Evolutionary conservation across 208 protist genomes (phyloP), one percentile per base, ranked within the genome.

Genomic region (Trypanosoma melophagium): DNA sequence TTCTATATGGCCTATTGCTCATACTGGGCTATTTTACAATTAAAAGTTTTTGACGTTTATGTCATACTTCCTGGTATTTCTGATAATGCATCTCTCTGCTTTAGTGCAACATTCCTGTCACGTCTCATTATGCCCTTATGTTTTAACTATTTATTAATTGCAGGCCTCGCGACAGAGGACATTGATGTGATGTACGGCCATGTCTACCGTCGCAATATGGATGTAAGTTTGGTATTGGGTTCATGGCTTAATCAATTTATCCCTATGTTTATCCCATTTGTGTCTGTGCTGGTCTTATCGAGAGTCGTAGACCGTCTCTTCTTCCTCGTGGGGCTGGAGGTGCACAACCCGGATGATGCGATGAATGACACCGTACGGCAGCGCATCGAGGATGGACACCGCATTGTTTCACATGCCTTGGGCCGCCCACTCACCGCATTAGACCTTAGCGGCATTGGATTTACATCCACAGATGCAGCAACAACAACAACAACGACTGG

Each of bases 1-100:
- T 95, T 92, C 72, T 97, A 97, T 81, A 94, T 95, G 86, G 90
- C 85, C 24, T 90, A 85, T 75, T 95, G 88, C 76, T 60, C 87
- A 25, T 97, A 96, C 79, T 96, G 90, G 90, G 85, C 90, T 5
- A 86, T 90, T 42, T 89, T 97, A 53, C 89, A 93, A 71, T 84
- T 97, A 42, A 94, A 94, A 74, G 76, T 97, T 22, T 96, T 96
- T 62, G 87, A 96, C 67, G 74, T 95, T 22, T 95, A 96, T 69
- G 79, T 92, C 24, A 79, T 96, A n/a, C 86, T 95, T 65, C 90
- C 93, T 10, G 71, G 80, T 66, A 92, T 95, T 55, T 86, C 89
- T 50, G 87, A 95, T 59, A 92, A 93, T 63, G 83, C 90, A 45
- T 94, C 88, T 21, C 64, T 97, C 25, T 96, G 90, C 76, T 97